These are phyloP conservation scores for Cocos nucifera DNA, from an alignment of 176 grass and related monocot genomes.

Conservation along the genomic window DNA sequence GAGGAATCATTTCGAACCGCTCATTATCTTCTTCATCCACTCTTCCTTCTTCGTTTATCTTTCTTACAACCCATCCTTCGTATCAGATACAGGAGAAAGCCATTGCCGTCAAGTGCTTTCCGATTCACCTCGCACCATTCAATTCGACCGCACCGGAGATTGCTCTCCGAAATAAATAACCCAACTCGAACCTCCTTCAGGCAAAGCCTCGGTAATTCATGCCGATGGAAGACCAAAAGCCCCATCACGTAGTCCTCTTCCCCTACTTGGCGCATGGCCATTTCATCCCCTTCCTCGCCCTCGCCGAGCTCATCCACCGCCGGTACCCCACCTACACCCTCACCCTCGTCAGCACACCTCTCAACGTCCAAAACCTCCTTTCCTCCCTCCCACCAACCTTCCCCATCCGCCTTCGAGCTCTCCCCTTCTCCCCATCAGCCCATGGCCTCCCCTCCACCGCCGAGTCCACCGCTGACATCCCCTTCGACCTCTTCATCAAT, in stretches of 20 bases:
- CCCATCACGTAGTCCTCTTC: conserved; percentile 29
- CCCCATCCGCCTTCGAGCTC: background rate
- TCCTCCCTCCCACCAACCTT: conserved; percentile 6
- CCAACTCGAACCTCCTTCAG: no score
- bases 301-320: conserved; percentile 23
- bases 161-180: no score
- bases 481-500: background rate
- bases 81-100: no score
- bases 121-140: no score
- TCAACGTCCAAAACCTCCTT: conserved; percentile 14
- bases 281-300: conserved; percentile 40
- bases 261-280: conserved; percentile 50
- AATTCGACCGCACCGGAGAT: no score
- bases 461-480: conserved; percentile 17
- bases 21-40: no score
- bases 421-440: background rate
- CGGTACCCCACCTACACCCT: background rate
- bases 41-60: no score
- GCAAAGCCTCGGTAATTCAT: background rate
- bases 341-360: background rate
- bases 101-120: no score
- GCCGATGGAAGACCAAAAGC: conserved; percentile 1
- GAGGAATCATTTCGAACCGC: no score
- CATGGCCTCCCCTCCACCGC: conserved; percentile 1
- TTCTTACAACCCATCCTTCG: no score